Conservation (phyloP, 371 early-diverging fungal species). For the Saksenaea vasiformis region DNA sequence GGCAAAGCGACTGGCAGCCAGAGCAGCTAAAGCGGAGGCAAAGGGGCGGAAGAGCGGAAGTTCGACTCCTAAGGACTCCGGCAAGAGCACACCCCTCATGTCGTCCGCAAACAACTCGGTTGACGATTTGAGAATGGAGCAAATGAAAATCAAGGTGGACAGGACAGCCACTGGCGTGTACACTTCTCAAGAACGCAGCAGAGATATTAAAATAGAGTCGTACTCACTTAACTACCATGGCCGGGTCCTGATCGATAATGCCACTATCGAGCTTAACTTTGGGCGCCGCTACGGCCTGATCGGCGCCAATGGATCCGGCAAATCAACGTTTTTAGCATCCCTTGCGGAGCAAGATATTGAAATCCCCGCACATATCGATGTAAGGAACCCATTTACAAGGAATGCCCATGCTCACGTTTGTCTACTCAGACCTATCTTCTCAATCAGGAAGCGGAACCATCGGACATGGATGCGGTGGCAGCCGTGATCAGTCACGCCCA, state of each 20-base stretch:
- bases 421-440: slow-evolving; percentile 79
- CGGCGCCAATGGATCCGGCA: slow-evolving; percentile 98
- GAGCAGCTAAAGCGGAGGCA: slow-evolving; percentile 61
- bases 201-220: slow-evolving; percentile 96
- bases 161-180: slow-evolving; percentile 93
- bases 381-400: slow-evolving; percentile 33
- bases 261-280: slow-evolving; percentile 96
- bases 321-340: slow-evolving; percentile 95
- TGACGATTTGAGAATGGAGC: slow-evolving; percentile 35
- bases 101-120: slow-evolving; percentile 31
- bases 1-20: slow-evolving; percentile 82
- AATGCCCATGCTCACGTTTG: not conserved
- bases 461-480: slow-evolving; percentile 87
- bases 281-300: slow-evolving; percentile 97
- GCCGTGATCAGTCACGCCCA: slow-evolving; percentile 91
- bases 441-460: slow-evolving; percentile 94
- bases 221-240: slow-evolving; percentile 94
- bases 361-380: slow-evolving; percentile 96
- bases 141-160: slow-evolving; percentile 52
- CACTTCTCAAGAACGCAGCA: slow-evolving; percentile 87
- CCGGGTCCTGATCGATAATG: slow-evolving; percentile 89
- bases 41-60: slow-evolving; percentile 31
- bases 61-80: slow-evolving; percentile 40
- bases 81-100: slow-evolving; percentile 23
- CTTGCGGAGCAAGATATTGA: slow-evolving; percentile 94